Evolutionary conservation across 345 rosid species (phyloP).

Genomic region (Populus ilicifolia): DNA sequence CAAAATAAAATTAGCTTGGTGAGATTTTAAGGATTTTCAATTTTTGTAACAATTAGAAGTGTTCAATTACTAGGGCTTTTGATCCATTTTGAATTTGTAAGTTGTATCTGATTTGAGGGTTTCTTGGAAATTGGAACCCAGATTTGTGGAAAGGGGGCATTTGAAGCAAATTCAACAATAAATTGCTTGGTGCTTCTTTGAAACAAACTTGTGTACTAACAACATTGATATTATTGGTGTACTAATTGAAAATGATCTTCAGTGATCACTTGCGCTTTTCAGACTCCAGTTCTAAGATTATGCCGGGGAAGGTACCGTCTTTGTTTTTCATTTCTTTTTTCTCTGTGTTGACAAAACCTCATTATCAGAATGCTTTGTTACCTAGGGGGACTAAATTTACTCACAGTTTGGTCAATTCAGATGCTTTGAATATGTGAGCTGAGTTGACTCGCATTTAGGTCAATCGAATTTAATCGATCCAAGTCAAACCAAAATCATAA

Average conservation of each 20-base stretch:
- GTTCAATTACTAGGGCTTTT: background rate
- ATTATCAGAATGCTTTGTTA: background rate
- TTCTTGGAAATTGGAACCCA: background rate
- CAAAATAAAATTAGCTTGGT: background rate
- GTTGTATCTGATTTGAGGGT: background rate
- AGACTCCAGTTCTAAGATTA: background rate
- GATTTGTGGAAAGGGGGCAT: background rate
- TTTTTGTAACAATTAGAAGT: conserved; percentile 1
- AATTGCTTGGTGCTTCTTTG: background rate
- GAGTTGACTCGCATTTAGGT: background rate
- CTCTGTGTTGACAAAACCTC: background rate
- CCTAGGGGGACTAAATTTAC: background rate
- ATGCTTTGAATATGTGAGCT: background rate
- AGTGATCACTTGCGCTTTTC: background rate
- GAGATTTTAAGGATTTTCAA: background rate
- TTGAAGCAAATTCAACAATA: background rate
- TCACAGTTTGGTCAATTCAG: background rate
- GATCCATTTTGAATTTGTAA: background rate
- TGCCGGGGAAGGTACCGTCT: background rate
- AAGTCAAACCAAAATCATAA: no score
- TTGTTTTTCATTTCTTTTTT: background rate
- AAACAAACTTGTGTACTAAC: background rate
- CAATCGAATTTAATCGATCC: background rate
- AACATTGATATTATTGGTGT: background rate
- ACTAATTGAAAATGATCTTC: background rate